A percentile compares a stretch with the other conserved stretches of the same genome.
Evolutionary conservation across 1,139 yeast species (phyloP).

Genomic region (Pichia sp.): DNA sequence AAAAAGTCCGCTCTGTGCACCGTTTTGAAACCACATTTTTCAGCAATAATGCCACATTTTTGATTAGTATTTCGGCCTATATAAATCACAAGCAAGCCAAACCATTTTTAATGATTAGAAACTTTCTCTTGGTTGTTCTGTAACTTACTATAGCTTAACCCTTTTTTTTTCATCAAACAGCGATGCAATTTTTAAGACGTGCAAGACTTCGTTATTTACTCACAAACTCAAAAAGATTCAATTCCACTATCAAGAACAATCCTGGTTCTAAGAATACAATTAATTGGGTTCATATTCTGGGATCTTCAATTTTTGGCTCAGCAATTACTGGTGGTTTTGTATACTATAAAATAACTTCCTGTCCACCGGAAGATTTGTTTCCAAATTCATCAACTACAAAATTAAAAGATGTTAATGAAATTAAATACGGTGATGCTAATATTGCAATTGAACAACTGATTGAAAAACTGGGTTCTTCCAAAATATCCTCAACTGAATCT

Average conservation of each 20-base stretch:
- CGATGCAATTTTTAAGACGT: neutral
- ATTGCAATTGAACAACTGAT: constrained; percentile 40
- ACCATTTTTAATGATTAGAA: no score
- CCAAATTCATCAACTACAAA: constrained; percentile 31
- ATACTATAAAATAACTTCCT: neutral
- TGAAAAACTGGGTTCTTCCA: constrained; percentile 34
- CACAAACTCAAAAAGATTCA: neutral
- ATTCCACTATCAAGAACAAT: neutral
- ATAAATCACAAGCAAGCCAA: no score
- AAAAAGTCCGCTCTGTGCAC: no score
- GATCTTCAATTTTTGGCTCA: neutral
- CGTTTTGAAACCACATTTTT: no score
- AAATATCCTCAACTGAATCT: constrained; percentile 21
- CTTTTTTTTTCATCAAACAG: neutral
- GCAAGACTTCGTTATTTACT: neutral
- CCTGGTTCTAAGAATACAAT: neutral
- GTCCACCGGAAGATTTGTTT: constrained; percentile 26
- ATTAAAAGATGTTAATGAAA: constrained; percentile 26
- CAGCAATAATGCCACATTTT: no score
- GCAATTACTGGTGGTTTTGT: neutral
- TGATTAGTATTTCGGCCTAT: no score
- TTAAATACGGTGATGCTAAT: constrained; percentile 27
- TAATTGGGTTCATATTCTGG: neutral
- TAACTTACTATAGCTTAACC: no score
- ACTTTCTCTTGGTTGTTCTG: no score